Conservation (phyloP, 2,329 filamentous ascomycete species). For the Pseudogymnoascus sp. region DNA sequence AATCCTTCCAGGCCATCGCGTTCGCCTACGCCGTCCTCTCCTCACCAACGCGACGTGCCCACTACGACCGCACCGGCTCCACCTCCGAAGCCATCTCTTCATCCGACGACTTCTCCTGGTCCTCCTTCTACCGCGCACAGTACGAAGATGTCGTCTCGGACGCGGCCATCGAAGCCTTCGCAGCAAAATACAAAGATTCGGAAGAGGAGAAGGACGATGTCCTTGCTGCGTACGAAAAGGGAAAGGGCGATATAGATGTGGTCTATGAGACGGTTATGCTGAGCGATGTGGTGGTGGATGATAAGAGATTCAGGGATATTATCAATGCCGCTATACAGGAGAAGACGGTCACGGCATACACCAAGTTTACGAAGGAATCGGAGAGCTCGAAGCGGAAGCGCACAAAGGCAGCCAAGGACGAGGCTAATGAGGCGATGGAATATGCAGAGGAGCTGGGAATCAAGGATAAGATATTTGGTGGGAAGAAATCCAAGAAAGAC, state of each 20-base stretch:
- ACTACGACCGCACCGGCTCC: slow-evolving; percentile 84
- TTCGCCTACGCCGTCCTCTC: slow-evolving; percentile 93
- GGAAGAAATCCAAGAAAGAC: slow-evolving; percentile 33
- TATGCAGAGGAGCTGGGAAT: slow-evolving; percentile 67
- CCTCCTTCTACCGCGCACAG: slow-evolving; percentile 78
- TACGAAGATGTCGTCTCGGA: slow-evolving; percentile 67
- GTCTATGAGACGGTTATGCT: slow-evolving; percentile 83
- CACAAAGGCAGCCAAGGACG: slow-evolving; percentile 52
- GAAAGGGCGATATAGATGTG: slow-evolving; percentile 64
- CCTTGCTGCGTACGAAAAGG: slow-evolving; percentile 63
- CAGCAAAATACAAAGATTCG: slow-evolving; percentile 71
- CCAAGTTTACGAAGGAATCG: slow-evolving; percentile 65
- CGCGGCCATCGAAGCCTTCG: slow-evolving; percentile 67
- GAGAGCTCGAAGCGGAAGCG: slow-evolving; percentile 53
- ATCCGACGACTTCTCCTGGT: slow-evolving; percentile 77
- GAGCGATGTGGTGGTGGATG: slow-evolving; percentile 73
- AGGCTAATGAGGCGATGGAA: slow-evolving; percentile 65
- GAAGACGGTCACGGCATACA: slow-evolving; percentile 57
- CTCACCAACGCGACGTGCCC: slow-evolving; percentile 67
- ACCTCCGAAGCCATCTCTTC: slow-evolving; percentile 68
- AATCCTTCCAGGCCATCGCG: slow-evolving; percentile 80
- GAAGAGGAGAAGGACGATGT: slow-evolving; percentile 78
- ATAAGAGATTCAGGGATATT: slow-evolving; percentile 71
- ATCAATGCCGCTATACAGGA: slow-evolving; percentile 71
- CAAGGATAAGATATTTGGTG: slow-evolving; percentile 58